Base-by-base conservation (phyloP, 75 land plant species). In the Sequoiadendron giganteum region DNA sequence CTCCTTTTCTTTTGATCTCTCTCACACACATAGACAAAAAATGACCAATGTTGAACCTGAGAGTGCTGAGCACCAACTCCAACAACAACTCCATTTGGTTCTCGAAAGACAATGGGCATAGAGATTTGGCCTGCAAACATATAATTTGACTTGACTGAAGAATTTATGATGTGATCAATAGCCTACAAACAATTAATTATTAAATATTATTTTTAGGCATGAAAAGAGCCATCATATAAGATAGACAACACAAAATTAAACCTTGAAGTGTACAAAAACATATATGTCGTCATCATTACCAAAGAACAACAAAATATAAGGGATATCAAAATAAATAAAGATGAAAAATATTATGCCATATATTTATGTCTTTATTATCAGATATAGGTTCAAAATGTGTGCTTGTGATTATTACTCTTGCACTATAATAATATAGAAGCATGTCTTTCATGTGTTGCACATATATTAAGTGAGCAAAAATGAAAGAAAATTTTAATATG, bases 1-100 rank as follows among this genome's bases (percentile, higher is more conserved):
- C 65, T 73, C 36, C 70, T 25, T 73, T 10, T 38, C 6, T 73
- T 73, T 30, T 73, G 77, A 13, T 73, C 38, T 73, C 77, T 72
- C 34, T 73, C 36, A 30, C 36, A n/a, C 13, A 10, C 76, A 2
- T 34, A 16, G 15, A 34, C 38, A 73, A 15, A 73, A 73, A 34
- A 65, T 65, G n/a, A 65, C 9, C 70, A 65, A 8, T n/a, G 19
- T 8, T 38, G 68, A 79, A 97, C 98, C 92, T 97, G 99, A 6
- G 99, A 97, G 85, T 97, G 99, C 86, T 97, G 99, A 55, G 99
- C 97, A 87, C 92, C 96, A 90, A 97, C 99, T 39, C 99, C 99
- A 89, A 97, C 99, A 88, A 97, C 99, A 84, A 96, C 98, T 52
- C 99, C 99, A 93, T 97, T 97, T 40, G 99, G 98, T 34, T 97